A percentile compares a stretch with the other conserved stretches of the same genome.
These are phyloP conservation scores for Cryptococcus sp. DNA, from an alignment of 1,284 basidiomycete species.

Conservation along the genomic window DNA sequence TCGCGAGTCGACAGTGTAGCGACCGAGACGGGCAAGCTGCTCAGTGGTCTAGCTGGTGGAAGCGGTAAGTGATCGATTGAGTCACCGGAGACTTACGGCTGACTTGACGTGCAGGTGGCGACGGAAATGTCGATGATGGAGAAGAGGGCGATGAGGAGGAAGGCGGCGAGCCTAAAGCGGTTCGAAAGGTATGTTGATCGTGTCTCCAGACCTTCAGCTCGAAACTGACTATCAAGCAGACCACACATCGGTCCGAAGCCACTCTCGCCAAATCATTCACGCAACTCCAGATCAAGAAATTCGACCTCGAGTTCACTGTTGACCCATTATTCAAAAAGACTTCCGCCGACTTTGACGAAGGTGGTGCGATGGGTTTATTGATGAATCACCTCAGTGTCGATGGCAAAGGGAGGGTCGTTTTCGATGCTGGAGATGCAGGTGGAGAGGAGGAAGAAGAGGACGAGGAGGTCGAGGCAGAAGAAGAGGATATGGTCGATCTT, in stretches of 20 bases:
- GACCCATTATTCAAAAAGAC: slow-evolving; percentile 98
- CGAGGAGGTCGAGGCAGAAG: slow-evolving; percentile 59
- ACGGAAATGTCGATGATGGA: slow-evolving; percentile 54
- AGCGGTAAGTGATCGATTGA: slow-evolving; percentile 18
- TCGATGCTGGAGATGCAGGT: slow-evolving; percentile 89
- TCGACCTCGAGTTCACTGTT: slow-evolving; percentile 91
- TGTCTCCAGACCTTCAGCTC: not conserved
- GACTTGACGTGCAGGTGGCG: slow-evolving; percentile 18
- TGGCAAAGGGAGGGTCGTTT: slow-evolving; percentile 83
- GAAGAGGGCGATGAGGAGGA: slow-evolving; percentile 61
- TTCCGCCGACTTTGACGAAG: slow-evolving; percentile 97
- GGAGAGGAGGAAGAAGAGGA: slow-evolving; percentile 74
- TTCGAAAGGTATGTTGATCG: slow-evolving; percentile 35
- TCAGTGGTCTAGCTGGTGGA: slow-evolving; percentile 79
- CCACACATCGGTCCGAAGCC: slow-evolving; percentile 67
- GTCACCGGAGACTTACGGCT: not conserved
- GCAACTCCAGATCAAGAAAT: slow-evolving; percentile 86
- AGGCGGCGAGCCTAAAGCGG: slow-evolving; percentile 41
- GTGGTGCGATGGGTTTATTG: slow-evolving; percentile 87
- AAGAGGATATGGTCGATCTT: slow-evolving; percentile 55
- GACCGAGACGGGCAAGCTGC: slow-evolving; percentile 92
- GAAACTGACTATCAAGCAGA: not conserved
- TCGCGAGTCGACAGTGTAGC: slow-evolving; percentile 96
- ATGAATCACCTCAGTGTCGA: slow-evolving; percentile 92
- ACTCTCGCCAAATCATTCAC: slow-evolving; percentile 81